phyloP scores from a whole-genome alignment of 148 eudicot species.

The Spergularia marina region DNA sequence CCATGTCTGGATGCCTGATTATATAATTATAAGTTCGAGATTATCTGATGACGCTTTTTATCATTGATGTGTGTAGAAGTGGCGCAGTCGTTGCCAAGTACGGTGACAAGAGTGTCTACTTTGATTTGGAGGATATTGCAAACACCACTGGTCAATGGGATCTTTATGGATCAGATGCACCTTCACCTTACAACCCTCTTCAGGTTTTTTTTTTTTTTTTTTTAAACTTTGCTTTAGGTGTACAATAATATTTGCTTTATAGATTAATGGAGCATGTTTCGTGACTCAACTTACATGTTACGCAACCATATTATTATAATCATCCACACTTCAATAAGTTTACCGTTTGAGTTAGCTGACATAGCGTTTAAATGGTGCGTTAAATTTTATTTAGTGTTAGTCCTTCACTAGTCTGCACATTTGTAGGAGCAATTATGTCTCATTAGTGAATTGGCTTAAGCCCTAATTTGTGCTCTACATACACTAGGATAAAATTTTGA shows the following conservation, averaged over 20 bases:
- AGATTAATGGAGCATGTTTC: neutral
- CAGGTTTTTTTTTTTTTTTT: conserved; percentile 54
- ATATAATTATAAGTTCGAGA: neutral
- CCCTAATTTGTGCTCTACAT: no score
- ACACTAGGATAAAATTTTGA: no score
- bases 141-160: conserved; percentile 99
- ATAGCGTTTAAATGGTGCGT: neutral
- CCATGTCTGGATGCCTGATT: no score
- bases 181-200: conserved; percentile 92
- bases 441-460: no score
- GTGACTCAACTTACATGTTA: neutral
- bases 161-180: conserved; percentile 97
- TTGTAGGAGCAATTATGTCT: no score
- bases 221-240: neutral
- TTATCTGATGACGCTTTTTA: neutral
- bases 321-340: no score
- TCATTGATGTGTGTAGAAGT: conserved; percentile 33
- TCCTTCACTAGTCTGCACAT: no score
- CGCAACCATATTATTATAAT: no score
- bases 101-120: conserved; percentile 96
- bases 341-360: neutral
- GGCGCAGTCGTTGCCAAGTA: conserved; percentile 86
- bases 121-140: conserved; percentile 88
- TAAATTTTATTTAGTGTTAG: no score
- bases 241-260: neutral